Percentiles rank a stretch among this genome's conserved stretches.
These are phyloP conservation scores for Paramarasmius palmivorus DNA, from an alignment of 1,284 basidiomycete genomes.

Conservation along the genomic window DNA sequence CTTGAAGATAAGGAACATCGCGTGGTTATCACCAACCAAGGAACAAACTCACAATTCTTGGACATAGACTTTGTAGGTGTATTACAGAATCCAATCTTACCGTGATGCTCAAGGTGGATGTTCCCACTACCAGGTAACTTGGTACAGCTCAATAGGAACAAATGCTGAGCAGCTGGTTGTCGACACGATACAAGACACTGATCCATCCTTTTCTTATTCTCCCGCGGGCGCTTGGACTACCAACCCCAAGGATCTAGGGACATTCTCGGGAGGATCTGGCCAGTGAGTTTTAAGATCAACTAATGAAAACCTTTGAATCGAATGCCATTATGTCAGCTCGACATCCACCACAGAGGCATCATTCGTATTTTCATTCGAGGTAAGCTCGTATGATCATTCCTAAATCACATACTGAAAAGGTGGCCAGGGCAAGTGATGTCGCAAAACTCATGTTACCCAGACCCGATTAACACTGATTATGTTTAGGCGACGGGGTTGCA, in stretches of 20 bases:
- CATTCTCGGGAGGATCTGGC: conserved; percentile 32
- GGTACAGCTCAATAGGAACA: conserved; percentile 20
- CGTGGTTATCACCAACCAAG: conserved; percentile 27
- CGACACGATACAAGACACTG: conserved; percentile 24
- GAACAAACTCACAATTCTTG: conserved; percentile 17
- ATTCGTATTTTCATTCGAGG: conserved; percentile 20
- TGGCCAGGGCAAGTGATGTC: conserved; percentile 14
- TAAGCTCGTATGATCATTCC: neutral
- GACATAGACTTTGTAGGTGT: conserved; percentile 31
- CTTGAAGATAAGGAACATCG: conserved; percentile 20
- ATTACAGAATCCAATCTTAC: no score
- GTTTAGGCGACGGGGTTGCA: conserved; percentile 35
- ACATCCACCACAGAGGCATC: conserved; percentile 17
- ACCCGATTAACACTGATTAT: neutral
- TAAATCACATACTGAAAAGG: neutral
- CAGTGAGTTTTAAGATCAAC: conserved; percentile 25
- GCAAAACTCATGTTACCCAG: neutral
- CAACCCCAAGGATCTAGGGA: conserved; percentile 19
- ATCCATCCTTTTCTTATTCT: conserved; percentile 23
- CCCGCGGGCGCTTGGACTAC: conserved; percentile 21
- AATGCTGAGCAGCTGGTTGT: conserved; percentile 18
- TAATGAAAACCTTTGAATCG: neutral
- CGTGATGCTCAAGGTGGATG: no score
- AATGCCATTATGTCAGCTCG: neutral
- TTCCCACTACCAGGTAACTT: conserved; percentile 22